Base-by-base conservation (phyloP, 2,329 filamentous ascomycete genomes). In the Pezicula carpinea region DNA sequence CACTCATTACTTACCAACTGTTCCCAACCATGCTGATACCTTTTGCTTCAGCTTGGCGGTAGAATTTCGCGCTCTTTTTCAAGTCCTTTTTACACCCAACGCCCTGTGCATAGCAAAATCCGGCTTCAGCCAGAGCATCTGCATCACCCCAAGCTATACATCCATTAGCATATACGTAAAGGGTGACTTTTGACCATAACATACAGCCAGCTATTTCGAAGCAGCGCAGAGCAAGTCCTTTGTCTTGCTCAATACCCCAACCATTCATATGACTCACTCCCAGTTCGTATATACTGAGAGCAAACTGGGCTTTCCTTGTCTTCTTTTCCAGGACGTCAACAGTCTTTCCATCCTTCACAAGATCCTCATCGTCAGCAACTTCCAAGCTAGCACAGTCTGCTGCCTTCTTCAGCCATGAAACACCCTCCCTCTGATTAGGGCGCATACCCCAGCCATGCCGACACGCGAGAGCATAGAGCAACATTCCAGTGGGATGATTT, bases 391-490 rank as follows among this genome's bases (percentile, higher is more conserved):
- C 89, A 45, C 79, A 84, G 60, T 96, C 89, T 7, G 93, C 90
- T 3, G 93, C 93, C 64, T 91, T 93, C 39, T 89, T 83, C 47
- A 99, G 72, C 93, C 93, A 99, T 58, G 85, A 79, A 0, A 97
- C 87, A 6, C 89, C 93, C 67, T 99, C 93, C 40, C 78, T 78
- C 61, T 89, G 89, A 64, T 96, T 96, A 6, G 89, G 80, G 8
- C 91, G 84, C 89, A 97, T 96, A 15, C 93, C 93, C 93, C 93
- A 99, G 41, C 93, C 93, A 63, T 99, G 93, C 42, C 93, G 81
- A 63, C 92, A 97, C 10, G 93, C 93, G 31, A 99, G 76, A 5
- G 92, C 93, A 66, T 96, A 99, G 26, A 97, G 75, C 11, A 99
- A 79, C 93, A 99, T 99, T 18, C 86, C 93, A 0, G 92, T 96